Evolutionary conservation across 257 asterid genomes (phyloP).

Genomic region (Capsicum pubescens): DNA sequence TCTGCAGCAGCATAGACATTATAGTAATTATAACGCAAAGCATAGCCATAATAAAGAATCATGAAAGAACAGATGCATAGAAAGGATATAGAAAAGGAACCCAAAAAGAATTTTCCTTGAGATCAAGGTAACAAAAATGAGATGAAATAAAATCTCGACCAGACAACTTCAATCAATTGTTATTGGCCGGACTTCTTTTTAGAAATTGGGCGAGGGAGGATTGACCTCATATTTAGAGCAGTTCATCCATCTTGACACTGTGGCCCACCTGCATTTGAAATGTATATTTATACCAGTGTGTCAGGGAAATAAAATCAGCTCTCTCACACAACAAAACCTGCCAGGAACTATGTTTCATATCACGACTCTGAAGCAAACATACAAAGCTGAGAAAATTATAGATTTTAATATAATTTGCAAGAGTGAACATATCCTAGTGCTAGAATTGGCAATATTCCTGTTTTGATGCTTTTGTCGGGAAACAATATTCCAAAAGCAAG

Average conservation of each 20-base stretch:
- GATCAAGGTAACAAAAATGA: neutral
- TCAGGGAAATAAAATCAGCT: conserved; percentile 18
- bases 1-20: conserved; percentile 50
- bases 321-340: neutral
- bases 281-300: neutral
- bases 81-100: neutral
- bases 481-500: no score
- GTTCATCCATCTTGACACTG: conserved; percentile 74
- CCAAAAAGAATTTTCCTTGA: neutral
- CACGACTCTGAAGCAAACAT: conserved; percentile 18
- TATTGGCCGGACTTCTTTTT: neutral
- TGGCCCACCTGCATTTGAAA: conserved; percentile 72
- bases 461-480: no score
- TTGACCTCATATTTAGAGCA: conserved; percentile 87
- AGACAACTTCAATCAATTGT: neutral
- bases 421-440: neutral
- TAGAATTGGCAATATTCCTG: conserved; percentile 1
- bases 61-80: neutral
- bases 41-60: neutral
- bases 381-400: neutral
- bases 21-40: conserved; percentile 21
- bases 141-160: conserved; percentile 6
- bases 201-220: neutral
- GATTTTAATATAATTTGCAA: neutral
- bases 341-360: neutral